Evolutionary conservation across 805 yeast species (phyloP), one percentile per base, ranked within the genome.

Genomic region (Candida manassasensis): DNA sequence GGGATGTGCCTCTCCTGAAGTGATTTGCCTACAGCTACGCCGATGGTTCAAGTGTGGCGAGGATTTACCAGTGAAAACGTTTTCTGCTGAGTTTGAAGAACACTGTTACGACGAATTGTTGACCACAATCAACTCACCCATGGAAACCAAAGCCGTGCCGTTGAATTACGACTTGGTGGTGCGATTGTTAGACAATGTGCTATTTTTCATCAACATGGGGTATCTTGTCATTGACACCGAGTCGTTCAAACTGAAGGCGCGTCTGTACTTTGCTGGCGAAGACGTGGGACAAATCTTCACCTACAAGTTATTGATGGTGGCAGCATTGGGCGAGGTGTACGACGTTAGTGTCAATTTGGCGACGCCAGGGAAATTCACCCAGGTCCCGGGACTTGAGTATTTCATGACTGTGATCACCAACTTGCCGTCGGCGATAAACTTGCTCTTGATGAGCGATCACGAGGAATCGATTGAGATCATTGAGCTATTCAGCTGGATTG

Each of bases 1-100:
- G n/a, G 51, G 51, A 1, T 52, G 57, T 4, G 55, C 55, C 3
- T 43, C 58, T 1, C 29, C 50, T 29, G 62, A 56, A 34, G 34
- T 56, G 8, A 42, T 56, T 4, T 45, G 55, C 25, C 54, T 54
- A 56, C 33, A 30, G 15, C 21, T 30, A 17, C 33, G 21, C n/a
- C 19, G 15, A 19, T 30, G 33, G 52, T 48, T 34, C 30, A 52
- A 24, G 42, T 49, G 11, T 46, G 47, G 19, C 7, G 36, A 40
- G 11, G 50, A 45, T 22, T 21, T 43, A 10, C 38, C 41, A 5
- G 44, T 53, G 8, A 44, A 50, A 3, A 59, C 58, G 2, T 42
- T 21, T 56, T 53, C 41, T 44, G 41, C 24, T 38, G 54, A 2
- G 51, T 43, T 16, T 16, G 61, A 56, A 37, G 59, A 55, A 19